These are phyloP conservation scores for Paramyrothecium roridum DNA, from an alignment of 2,329 filamentous ascomycete species.

Conservation along the genomic window DNA sequence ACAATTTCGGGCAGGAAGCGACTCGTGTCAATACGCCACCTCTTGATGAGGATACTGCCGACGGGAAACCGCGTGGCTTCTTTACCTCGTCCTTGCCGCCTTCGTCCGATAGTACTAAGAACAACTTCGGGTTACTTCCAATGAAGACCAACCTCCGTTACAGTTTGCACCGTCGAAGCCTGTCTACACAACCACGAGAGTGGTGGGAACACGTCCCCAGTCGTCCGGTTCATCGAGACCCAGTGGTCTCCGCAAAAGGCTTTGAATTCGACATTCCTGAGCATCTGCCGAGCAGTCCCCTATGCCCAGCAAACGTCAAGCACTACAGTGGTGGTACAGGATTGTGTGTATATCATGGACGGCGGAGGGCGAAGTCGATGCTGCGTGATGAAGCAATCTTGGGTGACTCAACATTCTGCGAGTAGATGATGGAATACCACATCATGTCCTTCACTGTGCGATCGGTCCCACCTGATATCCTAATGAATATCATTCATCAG, in stretches of 20 bases:
- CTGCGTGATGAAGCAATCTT: not conserved
- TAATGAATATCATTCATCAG: too few relatives aligned
- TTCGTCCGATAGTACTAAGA: slow-evolving; percentile 1
- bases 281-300: slow-evolving; percentile 47
- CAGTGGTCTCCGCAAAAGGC: slow-evolving; percentile 7
- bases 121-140: slow-evolving; percentile 1
- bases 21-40: slow-evolving; percentile 45
- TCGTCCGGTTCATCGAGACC: slow-evolving; percentile 13
- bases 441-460: too few relatives aligned
- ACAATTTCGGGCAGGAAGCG: slow-evolving; percentile 37
- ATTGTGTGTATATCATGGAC: slow-evolving; percentile 48
- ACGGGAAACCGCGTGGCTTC: slow-evolving; percentile 35
- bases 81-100: slow-evolving; percentile 38
- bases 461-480: too few relatives aligned
- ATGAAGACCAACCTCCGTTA: slow-evolving; percentile 10
- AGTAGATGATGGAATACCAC: not conserved
- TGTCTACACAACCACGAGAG: slow-evolving; percentile 22
- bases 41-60: slow-evolving; percentile 32
- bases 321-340: slow-evolving; percentile 42
- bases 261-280: slow-evolving; percentile 50
- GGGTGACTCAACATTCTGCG: not conserved
- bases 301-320: slow-evolving; percentile 47
- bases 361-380: slow-evolving; percentile 18
- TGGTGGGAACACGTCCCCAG: slow-evolving; percentile 32
- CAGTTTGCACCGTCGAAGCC: slow-evolving; percentile 15